Evolutionary conservation across 768 basidiomycete genomes (phyloP).

Genomic region (Clitopilus passeckerianus): DNA sequence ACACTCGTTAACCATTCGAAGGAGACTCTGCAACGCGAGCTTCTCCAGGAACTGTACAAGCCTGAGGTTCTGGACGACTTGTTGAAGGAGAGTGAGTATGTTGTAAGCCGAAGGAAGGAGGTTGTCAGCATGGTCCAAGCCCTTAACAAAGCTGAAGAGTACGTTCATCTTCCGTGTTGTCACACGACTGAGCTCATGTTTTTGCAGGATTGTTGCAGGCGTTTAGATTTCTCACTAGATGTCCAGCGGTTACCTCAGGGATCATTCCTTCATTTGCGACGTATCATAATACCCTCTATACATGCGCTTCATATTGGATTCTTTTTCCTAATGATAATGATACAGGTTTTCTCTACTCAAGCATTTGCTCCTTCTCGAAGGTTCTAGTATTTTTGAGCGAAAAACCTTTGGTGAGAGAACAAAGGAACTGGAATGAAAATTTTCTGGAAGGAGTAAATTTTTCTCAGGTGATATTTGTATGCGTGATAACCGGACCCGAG

Average conservation of each 20-base stretch:
- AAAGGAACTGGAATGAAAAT: neutral
- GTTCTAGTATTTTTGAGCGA: neutral
- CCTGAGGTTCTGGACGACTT: slow-evolving; percentile 93
- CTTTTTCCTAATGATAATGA: slow-evolving; percentile 5
- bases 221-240: slow-evolving; percentile 27
- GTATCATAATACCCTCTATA: slow-evolving; percentile 26
- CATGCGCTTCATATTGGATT: slow-evolving; percentile 15
- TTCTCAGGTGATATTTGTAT: neutral
- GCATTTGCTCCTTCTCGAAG: neutral
- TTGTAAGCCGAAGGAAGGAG: slow-evolving; percentile 90
- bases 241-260: neutral
- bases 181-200: slow-evolving; percentile 1
- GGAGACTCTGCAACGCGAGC: slow-evolving; percentile 90
- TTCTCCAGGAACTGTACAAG: slow-evolving; percentile 95
- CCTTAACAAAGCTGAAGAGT: slow-evolving; percentile 96
- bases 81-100: slow-evolving; percentile 90
- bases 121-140: slow-evolving; percentile 90
- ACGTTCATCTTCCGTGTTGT: slow-evolving; percentile 26
- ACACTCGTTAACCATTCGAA: slow-evolving; percentile 92
- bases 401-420: neutral
- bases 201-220: slow-evolving; percentile 57
- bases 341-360: neutral
- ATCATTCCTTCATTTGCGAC: neutral
- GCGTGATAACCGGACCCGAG: neutral
- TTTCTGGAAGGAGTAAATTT: neutral